phyloP scores from a whole-genome alignment of 1,284 basidiomycete genomes.

The Naganishia cerealis region DNA sequence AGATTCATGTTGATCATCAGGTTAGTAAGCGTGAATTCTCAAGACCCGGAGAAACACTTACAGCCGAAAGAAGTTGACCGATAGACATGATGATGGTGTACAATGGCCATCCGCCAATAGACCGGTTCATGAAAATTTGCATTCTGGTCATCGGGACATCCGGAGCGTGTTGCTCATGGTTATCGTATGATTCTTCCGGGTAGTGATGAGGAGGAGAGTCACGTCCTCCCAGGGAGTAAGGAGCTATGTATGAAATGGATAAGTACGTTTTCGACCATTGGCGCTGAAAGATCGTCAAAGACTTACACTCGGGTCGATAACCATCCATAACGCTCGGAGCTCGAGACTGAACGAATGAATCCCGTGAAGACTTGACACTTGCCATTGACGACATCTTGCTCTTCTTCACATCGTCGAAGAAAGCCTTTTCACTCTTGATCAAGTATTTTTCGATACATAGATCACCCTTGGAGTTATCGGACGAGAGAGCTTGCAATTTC shows the following conservation, averaged over 20 bases:
- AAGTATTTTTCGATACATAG: slow-evolving; percentile 87
- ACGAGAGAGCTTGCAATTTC: slow-evolving; percentile 71
- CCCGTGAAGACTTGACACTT: slow-evolving; percentile 64
- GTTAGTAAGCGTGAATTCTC: slow-evolving; percentile 28
- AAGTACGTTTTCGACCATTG: slow-evolving; percentile 21
- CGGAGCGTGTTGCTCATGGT: slow-evolving; percentile 58
- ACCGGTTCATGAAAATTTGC: slow-evolving; percentile 75
- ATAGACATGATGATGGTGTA: slow-evolving; percentile 83
- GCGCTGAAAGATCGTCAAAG: background rate
- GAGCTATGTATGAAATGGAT: slow-evolving; percentile 56
- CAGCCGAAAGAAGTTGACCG: slow-evolving; percentile 64
- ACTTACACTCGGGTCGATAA: slow-evolving; percentile 73
- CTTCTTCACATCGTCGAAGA: slow-evolving; percentile 83
- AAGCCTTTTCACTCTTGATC: slow-evolving; percentile 83
- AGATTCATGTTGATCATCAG: slow-evolving; percentile 50
- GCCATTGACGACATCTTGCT: slow-evolving; percentile 65
- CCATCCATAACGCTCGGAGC: slow-evolving; percentile 64
- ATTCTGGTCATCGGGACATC: slow-evolving; percentile 70
- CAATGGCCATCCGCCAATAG: slow-evolving; percentile 78
- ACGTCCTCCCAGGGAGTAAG: slow-evolving; percentile 54
- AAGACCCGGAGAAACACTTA: slow-evolving; percentile 36
- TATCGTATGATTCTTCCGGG: slow-evolving; percentile 38
- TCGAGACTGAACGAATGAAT: slow-evolving; percentile 60
- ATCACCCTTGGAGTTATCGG: slow-evolving; percentile 85
- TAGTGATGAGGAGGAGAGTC: slow-evolving; percentile 42